Evolutionary conservation across 176 grass and related monocot genomes (phyloP), one percentile per base, ranked within the genome.

Genomic region (Hyparrhenia diplandra): DNA sequence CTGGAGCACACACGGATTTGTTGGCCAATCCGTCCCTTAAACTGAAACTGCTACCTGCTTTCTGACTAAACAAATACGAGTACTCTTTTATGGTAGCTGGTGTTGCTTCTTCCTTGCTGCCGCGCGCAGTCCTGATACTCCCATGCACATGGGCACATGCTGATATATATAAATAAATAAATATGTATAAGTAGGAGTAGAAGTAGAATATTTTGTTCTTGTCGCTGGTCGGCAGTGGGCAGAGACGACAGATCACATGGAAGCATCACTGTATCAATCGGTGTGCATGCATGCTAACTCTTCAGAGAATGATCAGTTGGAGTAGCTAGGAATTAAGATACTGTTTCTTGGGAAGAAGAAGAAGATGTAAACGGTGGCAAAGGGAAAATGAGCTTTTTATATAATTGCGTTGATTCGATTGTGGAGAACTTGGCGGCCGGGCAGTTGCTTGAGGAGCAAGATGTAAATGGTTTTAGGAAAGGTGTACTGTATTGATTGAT

Each of bases 1-100:
- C 85, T 39, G 71, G 71, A 81, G 71, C 52, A 63, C 64, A 76
- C 85, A 82, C 64, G 21, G 71, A 69, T 76, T 82, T 67, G 71
- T 8, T 65, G 18, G 21, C 10, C 40, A 11, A 49, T 24, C 62
- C 55, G 10, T 17, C 52, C n/a, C 62, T 67, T 29, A 37, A 80
- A 80, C 64, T 46, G 39, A n/a, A 1, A 25, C 9, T 37, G 36
- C n/a, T 40, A 40, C n/a, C 54, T 17, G 71, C 2, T 61, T 75
- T 46, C 13, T 41, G 13, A 20, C 36, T 23, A 55, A 32, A 73
- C 62, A 63, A 69, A 61, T 4, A 2, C 24, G 0, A 8, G 5
- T 13, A n/a, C 49, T 47, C 45, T n/a, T 16, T 46, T 55, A n/a
- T n/a, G 21, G 17, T 55, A n/a, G 52, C 4, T 10, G 52, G 8